A percentile compares a stretch with the other conserved stretches of the same genome.
Evolutionary conservation across 345 rosid genomes (phyloP).

Genomic region (Gossypium mustelinum): DNA sequence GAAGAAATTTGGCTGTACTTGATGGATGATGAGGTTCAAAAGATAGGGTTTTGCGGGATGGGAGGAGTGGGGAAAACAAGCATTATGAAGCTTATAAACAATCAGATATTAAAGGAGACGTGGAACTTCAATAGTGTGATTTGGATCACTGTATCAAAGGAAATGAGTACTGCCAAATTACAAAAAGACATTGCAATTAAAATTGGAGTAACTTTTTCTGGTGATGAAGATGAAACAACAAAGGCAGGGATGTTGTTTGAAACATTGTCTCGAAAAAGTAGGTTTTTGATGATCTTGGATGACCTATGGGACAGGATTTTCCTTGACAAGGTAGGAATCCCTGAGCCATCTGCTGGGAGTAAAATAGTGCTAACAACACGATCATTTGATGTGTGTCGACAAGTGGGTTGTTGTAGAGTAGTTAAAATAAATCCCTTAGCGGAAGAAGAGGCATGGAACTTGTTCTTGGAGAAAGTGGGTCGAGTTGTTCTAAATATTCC

Average conservation of each 20-base stretch:
- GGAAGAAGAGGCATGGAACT: too few relatives aligned
- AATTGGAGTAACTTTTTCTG: not conserved
- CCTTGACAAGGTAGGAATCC: too few relatives aligned
- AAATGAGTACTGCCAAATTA: not conserved
- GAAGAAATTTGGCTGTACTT: constrained; percentile 2
- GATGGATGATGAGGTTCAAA: not conserved
- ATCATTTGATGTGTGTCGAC: too few relatives aligned
- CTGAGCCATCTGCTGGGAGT: too few relatives aligned
- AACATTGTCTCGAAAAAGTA: not conserved
- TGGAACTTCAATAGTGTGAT: not conserved
- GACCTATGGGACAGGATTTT: too few relatives aligned
- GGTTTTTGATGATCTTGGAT: too few relatives aligned
- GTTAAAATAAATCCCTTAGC: too few relatives aligned
- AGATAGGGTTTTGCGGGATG: constrained; percentile 22
- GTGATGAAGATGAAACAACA: not conserved
- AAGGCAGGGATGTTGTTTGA: constrained; percentile 5
- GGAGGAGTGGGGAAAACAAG: not conserved
- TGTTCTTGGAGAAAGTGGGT: too few relatives aligned
- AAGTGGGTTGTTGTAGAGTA: not conserved
- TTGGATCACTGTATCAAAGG: constrained; percentile 18
- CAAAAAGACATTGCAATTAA: not conserved
- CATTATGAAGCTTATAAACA: not conserved
- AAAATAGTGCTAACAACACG: too few relatives aligned
- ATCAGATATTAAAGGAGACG: not conserved
- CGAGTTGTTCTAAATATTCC: too few relatives aligned